Evolutionary conservation across 805 yeast genomes (phyloP).

Genomic region (Nakazawaea molendinolei): DNA sequence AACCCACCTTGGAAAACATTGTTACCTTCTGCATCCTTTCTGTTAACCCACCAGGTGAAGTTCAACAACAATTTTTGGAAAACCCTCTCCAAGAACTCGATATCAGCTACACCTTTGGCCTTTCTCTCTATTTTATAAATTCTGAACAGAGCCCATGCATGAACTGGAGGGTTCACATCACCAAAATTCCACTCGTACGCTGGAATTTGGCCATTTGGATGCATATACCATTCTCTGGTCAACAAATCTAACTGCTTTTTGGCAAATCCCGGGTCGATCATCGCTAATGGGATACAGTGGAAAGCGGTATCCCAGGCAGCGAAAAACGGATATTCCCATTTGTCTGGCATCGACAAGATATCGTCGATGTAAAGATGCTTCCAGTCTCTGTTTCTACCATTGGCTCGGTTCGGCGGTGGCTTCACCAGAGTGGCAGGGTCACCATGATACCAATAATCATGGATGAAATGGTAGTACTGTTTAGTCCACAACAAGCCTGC

Average conservation of each 20-base stretch:
- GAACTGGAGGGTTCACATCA: conserved; percentile 97
- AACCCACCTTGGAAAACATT: conserved; percentile 94
- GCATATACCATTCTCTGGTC: conserved; percentile 96
- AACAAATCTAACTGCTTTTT: conserved; percentile 79
- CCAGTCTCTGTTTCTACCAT: conserved; percentile 88
- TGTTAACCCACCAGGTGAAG: conserved; percentile 97
- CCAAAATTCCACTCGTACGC: conserved; percentile 95
- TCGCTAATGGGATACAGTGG: conserved; percentile 88
- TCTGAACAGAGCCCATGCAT: conserved; percentile 91
- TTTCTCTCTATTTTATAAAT: conserved; percentile 83
- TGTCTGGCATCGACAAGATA: conserved; percentile 83
- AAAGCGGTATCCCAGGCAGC: conserved; percentile 98
- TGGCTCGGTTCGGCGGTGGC: conserved; percentile 78
- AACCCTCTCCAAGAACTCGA: conserved; percentile 81
- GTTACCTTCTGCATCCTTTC: conserved; percentile 80
- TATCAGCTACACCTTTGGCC: conserved; percentile 74
- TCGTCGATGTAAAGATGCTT: conserved; percentile 83
- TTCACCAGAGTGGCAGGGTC: conserved; percentile 69
- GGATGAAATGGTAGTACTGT: conserved; percentile 83
- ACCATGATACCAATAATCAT: conserved; percentile 81
- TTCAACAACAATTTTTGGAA: conserved; percentile 85
- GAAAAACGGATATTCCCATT: conserved; percentile 94
- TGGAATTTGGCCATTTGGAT: conserved; percentile 96
- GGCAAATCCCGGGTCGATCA: conserved; percentile 90
- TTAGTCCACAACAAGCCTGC: conserved; percentile 93